Percentiles rank a stretch among this genome's conserved stretches.
These are phyloP conservation scores for Arabis hirsuta DNA, from an alignment of 345 rosid species.

Conservation along the genomic window DNA sequence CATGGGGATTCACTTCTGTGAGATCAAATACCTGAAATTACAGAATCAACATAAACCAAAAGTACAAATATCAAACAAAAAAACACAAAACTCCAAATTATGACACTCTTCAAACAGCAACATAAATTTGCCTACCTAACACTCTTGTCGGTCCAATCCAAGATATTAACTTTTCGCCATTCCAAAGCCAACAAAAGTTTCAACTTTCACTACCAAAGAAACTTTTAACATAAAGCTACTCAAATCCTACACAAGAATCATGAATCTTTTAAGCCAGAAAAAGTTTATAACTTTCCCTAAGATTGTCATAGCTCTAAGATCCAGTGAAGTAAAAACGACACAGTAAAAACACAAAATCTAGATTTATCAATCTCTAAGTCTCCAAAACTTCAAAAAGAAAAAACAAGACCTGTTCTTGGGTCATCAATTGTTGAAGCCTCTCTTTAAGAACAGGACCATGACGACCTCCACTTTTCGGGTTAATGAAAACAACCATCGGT, in stretches of 20 bases:
- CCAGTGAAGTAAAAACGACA: not conserved
- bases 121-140: not conserved
- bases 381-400: not conserved
- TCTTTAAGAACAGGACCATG: slow-evolving; percentile 81
- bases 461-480: slow-evolving; percentile 87
- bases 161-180: not conserved
- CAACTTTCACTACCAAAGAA: not conserved
- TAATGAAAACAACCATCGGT: slow-evolving; percentile 84
- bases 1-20: slow-evolving; percentile 75
- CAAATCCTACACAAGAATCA: slow-evolving; percentile 6
- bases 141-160: not conserved
- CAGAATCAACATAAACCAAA: not conserved
- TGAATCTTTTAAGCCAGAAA: not conserved
- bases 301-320: not conserved
- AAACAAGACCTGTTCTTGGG: slow-evolving; percentile 70
- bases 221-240: not conserved
- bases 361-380: not conserved
- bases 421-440: slow-evolving; percentile 78
- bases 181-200: not conserved
- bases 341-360: slow-evolving; percentile 5
- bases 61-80: not conserved
- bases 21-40: slow-evolving; percentile 84
- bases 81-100: not conserved
- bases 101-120: slow-evolving; percentile 12
- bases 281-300: not conserved